Evolutionary conservation across 1,284 basidiomycete genomes (phyloP), one percentile per base, ranked within the genome.

Genomic region (Neolentinus lepideus): DNA sequence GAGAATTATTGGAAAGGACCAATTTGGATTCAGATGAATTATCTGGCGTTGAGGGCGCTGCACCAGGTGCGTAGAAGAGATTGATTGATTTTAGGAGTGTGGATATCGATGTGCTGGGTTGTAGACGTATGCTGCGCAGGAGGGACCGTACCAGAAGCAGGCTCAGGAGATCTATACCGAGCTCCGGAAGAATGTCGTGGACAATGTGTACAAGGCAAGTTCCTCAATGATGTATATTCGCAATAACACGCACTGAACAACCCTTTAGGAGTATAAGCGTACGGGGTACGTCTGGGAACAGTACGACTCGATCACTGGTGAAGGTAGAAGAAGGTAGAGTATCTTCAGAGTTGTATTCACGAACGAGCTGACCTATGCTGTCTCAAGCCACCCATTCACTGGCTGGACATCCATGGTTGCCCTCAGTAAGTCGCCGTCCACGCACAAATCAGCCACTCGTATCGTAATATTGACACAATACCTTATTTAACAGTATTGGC

Each of bases 1-100:
- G 95, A 98, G 67, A 92, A 97, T 71, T 98, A 98, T 71, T 98
- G 94, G 94, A 88, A 89, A 63, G 94, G 94, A 2, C 92, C 95
- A 1, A 89, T 98, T 54, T 98, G 94, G 94, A 81, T 97, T 27
- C 94, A 92, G 67, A 94, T 98, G 87, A 97, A 98, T 70, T 98
- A 94, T 67, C 79, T 98, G 60, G 84, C 85, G 19, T 73, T 98
- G 54, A 78, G 82, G 24, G 84, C 92, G 6, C 71, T 97, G 57
- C 76, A 92, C 66, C 87, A 85, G 69, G 91, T 90, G 47, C 56
- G 71, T 61, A 1, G 43, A 16, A 19, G 24, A 8, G 43, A 10
- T 46, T 47, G n/a, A 43, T 48, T 46, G 31, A 14, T 2, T 22
- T 26, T 9, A n/a, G n/a, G 11, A 22, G 35, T n/a, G 47, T 31